Base-by-base conservation (phyloP, 495 filamentous ascomycete species). In the Lasiosphaeria hispida region DNA sequence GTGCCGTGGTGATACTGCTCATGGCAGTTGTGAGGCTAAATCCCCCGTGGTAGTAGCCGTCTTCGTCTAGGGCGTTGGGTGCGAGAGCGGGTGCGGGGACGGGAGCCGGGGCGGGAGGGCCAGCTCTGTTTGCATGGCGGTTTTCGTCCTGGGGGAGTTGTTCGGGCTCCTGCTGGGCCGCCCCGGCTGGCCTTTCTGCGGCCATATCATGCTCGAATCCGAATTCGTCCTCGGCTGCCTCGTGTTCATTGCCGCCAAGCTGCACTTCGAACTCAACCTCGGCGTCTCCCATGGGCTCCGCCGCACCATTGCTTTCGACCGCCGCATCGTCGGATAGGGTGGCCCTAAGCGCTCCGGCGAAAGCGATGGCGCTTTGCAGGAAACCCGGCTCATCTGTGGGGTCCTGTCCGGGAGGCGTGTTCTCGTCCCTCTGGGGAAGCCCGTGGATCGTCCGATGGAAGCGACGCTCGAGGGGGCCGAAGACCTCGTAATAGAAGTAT, bases 401-500 rank as follows among this genome's bases (percentile, higher is more conserved):
- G 4, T 9, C 45, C 10, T 42, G 50, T 2, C 19, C 47, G 10
- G 33, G 55, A 3, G 37, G 48, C 1, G 37, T 41, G 7, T 48
- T n/a, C 10, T 64, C 58, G 13, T 70, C 65, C 17, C 43, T 50
- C 2, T 59, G 48, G 0, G 66, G 64, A 0, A 60, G 58, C 1
- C 69, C 69, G 9, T 63, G 66, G 3, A 75, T 58, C 7, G 65
- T 64, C 5, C 61, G 49, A 57, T 75, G 69, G 80, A 90, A 90
- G 53, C 77, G 82, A 57, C 71, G 78, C 70, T 92, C 87, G 33
- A 84, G 66, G 15, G 75, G 69, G 13, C 78, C 82, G 61, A 90
- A 87, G 7, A 89, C 13, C 19, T 77, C 75, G n/a, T 84, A 78
- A 62, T 89, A 88, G 36, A 88, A 67, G n/a, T 76, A 72, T 49